phyloP scores from a whole-genome alignment of 1,139 yeast species.

The Protomyces lactucae-debilis region DNA sequence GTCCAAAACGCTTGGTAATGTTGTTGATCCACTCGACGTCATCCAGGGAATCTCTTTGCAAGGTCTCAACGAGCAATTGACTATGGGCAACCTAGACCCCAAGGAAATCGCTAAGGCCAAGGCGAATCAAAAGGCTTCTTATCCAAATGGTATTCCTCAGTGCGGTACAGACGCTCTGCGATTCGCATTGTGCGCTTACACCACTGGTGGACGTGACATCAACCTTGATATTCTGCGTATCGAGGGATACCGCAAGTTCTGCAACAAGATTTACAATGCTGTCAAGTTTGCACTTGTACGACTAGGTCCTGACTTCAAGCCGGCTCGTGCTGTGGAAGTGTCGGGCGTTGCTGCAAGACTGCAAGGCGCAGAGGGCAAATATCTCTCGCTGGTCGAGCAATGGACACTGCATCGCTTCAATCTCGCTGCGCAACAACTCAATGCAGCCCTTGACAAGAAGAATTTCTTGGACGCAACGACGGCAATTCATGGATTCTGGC shows the following conservation, averaged over 20 bases:
- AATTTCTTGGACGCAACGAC: conserved; percentile 86
- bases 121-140: conserved; percentile 80
- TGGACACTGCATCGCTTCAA: conserved; percentile 92
- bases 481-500: conserved; percentile 89
- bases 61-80: conserved; percentile 71
- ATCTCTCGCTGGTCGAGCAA: conserved; percentile 72
- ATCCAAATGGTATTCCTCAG: conserved; percentile 97
- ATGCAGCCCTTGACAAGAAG: conserved; percentile 68
- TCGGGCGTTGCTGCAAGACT: conserved; percentile 61
- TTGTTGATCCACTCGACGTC: conserved; percentile 91
- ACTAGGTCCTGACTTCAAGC: conserved; percentile 79
- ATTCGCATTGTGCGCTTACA: conserved; percentile 96
- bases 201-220: conserved; percentile 98
- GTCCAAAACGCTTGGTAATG: conserved; percentile 97
- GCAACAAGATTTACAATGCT: conserved; percentile 98
- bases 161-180: conserved; percentile 99
- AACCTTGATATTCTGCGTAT: conserved; percentile 93
- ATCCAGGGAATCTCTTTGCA: conserved; percentile 80
- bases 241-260: conserved; percentile 98
- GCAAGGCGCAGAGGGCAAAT: not conserved
- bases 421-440: conserved; percentile 60
- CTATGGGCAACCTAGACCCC: conserved; percentile 81
- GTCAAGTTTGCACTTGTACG: conserved; percentile 94
- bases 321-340: conserved; percentile 58
- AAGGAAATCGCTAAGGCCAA: conserved; percentile 81